Conservation (phyloP, 108 stramenopile genomes). For the Pseudonitzschia delicatissima region DNA sequence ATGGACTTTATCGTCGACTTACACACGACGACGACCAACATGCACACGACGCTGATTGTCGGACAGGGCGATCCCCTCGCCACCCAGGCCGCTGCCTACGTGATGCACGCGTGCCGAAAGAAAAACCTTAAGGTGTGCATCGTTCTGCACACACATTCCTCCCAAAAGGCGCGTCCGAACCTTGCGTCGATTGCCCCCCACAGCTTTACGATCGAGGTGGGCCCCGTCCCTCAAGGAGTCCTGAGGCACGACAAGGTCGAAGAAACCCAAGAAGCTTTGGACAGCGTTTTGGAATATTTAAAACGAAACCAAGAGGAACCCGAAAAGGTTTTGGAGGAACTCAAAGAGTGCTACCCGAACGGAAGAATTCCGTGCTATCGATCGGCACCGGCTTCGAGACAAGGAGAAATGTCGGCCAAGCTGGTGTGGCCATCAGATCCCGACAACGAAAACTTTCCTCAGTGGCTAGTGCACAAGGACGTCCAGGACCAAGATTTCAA, state of each 20-base stretch:
- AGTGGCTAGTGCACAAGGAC: constrained; percentile 58
- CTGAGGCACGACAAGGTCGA: constrained; percentile 81
- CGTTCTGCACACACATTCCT: constrained; percentile 63
- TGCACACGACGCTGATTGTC: constrained; percentile 77
- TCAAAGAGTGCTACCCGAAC: constrained; percentile 37
- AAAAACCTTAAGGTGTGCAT: constrained; percentile 31
- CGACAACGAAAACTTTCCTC: constrained; percentile 66
- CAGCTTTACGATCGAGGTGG: constrained; percentile 83
- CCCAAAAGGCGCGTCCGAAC: constrained; percentile 57
- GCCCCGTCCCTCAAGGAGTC: constrained; percentile 76
- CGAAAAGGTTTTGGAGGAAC: constrained; percentile 22
- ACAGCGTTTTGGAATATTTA: constrained; percentile 64
- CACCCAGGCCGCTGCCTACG: constrained; percentile 74
- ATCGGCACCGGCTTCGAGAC: constrained; percentile 59
- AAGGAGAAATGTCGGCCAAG: constrained; percentile 74
- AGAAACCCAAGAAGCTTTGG: constrained; percentile 58
- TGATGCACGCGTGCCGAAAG: constrained; percentile 43
- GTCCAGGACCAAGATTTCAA: constrained; percentile 75
- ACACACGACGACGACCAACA: constrained; percentile 82
- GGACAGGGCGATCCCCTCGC: constrained; percentile 64
- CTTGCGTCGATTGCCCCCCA: constrained; percentile 62
- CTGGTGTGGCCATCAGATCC: constrained; percentile 67
- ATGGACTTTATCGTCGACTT: constrained; percentile 75
- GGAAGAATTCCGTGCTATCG: constrained; percentile 69
- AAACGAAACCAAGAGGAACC: constrained; percentile 46